Evolutionary conservation across 2,329 filamentous ascomycete genomes (phyloP).

Genomic region (Fusarium hainanense): DNA sequence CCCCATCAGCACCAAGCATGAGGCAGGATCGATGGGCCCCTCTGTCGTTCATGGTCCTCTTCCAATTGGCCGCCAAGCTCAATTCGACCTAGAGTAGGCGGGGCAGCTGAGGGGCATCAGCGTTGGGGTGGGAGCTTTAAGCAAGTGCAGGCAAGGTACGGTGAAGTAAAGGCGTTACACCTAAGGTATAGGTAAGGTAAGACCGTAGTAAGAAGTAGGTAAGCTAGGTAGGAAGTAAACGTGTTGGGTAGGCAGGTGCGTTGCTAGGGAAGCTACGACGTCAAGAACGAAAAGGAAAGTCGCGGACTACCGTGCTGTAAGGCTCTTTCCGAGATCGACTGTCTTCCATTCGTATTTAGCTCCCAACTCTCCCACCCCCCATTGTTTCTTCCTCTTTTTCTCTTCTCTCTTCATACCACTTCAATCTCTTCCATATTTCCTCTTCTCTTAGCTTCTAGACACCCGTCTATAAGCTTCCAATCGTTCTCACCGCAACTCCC

Average conservation of each 20-base stretch:
- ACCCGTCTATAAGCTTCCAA: slow-evolving; percentile 14
- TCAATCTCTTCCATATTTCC: slow-evolving; percentile 15
- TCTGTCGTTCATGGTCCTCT: slow-evolving; percentile 11
- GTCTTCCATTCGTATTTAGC: slow-evolving; percentile 37
- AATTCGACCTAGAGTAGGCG: slow-evolving; percentile 39
- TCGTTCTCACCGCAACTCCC: slow-evolving; percentile 32
- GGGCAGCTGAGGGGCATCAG: slow-evolving; percentile 47
- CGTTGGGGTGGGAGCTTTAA: slow-evolving; percentile 41
- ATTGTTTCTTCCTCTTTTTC: slow-evolving; percentile 27
- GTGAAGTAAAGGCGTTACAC: slow-evolving; percentile 31
- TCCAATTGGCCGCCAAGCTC: slow-evolving; percentile 34
- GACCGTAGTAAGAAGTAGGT: slow-evolving; percentile 20
- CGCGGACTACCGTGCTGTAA: slow-evolving; percentile 16
- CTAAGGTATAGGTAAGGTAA: slow-evolving; percentile 9
- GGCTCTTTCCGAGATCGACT: slow-evolving; percentile 36
- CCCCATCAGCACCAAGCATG: slow-evolving; percentile 37
- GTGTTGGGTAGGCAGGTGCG: slow-evolving; percentile 7
- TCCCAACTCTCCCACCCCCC: slow-evolving; percentile 31
- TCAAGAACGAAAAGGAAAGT: slow-evolving; percentile 28
- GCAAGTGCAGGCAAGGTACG: slow-evolving; percentile 28
- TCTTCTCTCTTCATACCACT: slow-evolving; percentile 15
- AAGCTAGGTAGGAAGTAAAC: slow-evolving; percentile 8
- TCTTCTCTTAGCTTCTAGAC: slow-evolving; percentile 2
- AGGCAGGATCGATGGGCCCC: slow-evolving; percentile 26
- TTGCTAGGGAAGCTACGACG: slow-evolving; percentile 22